These are phyloP conservation scores for Geranomyces variabilis DNA, from an alignment of 192 early-diverging fungal species.

Conservation along the genomic window DNA sequence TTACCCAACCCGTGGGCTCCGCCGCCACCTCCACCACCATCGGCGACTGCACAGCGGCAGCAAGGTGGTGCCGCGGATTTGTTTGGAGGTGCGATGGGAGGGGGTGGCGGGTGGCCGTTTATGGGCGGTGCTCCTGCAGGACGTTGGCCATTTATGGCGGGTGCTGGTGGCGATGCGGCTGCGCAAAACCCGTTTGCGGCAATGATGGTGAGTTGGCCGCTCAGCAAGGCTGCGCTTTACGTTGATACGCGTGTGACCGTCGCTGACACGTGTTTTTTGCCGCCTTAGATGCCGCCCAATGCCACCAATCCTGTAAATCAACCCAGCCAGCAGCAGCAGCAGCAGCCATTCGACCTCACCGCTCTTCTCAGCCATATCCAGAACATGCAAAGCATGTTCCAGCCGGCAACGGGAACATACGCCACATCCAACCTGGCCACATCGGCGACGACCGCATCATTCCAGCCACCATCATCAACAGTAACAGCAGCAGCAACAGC, in stretches of 20 bases:
- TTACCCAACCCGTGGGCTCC: constrained; percentile 49
- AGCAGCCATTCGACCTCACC: constrained; percentile 1
- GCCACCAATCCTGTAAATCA: neutral
- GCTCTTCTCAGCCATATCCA: constrained; percentile 8
- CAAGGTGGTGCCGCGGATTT: neutral
- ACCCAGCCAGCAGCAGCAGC: neutral
- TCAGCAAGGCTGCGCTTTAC: neutral
- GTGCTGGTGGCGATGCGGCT: neutral
- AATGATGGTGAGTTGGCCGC: neutral
- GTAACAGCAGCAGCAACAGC: constrained; percentile 1
- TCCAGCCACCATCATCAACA: neutral
- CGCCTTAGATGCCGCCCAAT: too few species aligned
- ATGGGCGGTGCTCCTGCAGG: neutral
- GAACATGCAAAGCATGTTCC: constrained; percentile 2
- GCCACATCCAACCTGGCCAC: constrained; percentile 3
- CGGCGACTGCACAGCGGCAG: neutral
- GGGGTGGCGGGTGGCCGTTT: neutral
- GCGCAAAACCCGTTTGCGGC: constrained; percentile 4
- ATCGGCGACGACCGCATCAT: neutral
- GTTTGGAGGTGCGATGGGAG: constrained; percentile 7
- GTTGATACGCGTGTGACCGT: neutral
- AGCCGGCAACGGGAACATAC: neutral
- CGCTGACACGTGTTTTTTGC: too few species aligned
- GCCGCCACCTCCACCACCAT: constrained; percentile 1
- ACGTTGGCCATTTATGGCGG: neutral